Evolutionary conservation across 1,139 yeast species (phyloP), one percentile per base, ranked within the genome.

Genomic region (Williopsis jadinii): DNA sequence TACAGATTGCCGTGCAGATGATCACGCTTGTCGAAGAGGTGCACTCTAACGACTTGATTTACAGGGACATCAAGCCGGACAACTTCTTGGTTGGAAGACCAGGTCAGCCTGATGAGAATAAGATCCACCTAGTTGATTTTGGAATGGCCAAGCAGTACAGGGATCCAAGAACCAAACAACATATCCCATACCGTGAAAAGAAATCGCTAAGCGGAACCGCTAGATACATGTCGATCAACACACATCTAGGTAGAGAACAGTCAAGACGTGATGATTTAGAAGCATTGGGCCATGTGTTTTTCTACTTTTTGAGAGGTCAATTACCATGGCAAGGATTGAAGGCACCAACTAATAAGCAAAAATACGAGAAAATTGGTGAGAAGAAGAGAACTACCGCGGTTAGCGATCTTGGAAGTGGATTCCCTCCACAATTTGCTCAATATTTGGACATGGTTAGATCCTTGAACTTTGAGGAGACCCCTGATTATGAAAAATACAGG

Each of bases 101-200:
- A 11, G 80, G 79, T 11, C 70, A 77, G 28, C 71, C 77, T 3
- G 79, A 77, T 49, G 85, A 82, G 42, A 65, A 64, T 43, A 54
- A 60, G 36, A 82, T 83, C 40, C 85, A 81, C 56, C 64, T 83
- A 58, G 84, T 84, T 43, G 94, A 84, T 61, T 92, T 88, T 61
- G 98, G 98, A 50, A 90, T 92, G 97, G 97, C 97, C 36, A 92
- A 92, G 66, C 96, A 88, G 61, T 92, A 86, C 65, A 75, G 97
- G 56, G 97, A 92, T 62, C 97, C 97, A 42, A 77, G 87, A 63
- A 86, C 97, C 6, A 85, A 87, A 60, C 92, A 82, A 61, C 98
- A 92, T 67, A 92, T 92, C 51, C 97, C 98, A 15, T 92, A 92
- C 65, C 77, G 97, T 54, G 97, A 92, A 63, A 83, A 90, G 62